These are phyloP conservation scores for Entonaema liquescens DNA, from an alignment of 495 filamentous ascomycete genomes.

Conservation along the genomic window DNA sequence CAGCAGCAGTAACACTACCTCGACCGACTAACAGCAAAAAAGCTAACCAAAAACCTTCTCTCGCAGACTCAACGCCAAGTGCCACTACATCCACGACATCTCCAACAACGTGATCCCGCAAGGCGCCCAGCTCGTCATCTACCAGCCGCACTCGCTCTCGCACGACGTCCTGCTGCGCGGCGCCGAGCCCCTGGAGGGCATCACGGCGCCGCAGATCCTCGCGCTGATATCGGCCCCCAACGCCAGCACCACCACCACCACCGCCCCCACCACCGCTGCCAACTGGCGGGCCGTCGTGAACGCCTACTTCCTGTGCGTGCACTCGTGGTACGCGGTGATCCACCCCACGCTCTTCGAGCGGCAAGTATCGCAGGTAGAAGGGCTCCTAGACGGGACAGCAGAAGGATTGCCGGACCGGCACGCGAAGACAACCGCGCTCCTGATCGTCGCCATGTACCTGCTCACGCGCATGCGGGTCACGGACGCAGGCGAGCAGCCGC, in stretches of 20 bases:
- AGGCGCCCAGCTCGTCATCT: constrained; percentile 39
- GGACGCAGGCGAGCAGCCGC: constrained; percentile 43
- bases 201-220: constrained; percentile 42
- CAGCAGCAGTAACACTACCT: background rate
- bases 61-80: constrained; percentile 44
- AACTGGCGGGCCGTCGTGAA: constrained; percentile 39
- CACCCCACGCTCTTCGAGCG: constrained; percentile 44
- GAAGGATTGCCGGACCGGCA: too few species aligned
- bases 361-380: constrained; percentile 14
- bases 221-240: constrained; percentile 30
- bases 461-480: constrained; percentile 41
- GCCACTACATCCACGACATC: constrained; percentile 44
- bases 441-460: constrained; percentile 45
- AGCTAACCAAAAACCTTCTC: constrained; percentile 22
- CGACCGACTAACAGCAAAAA: background rate
- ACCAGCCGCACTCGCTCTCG: constrained; percentile 39
- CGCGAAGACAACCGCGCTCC: constrained; percentile 41
- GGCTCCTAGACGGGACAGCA: too few species aligned
- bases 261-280: constrained; percentile 18
- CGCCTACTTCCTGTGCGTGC: constrained; percentile 42
- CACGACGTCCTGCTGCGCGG: constrained; percentile 41
- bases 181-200: constrained; percentile 43
- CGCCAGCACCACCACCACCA: background rate
- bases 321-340: constrained; percentile 45
- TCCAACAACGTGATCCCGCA: constrained; percentile 26